Base-by-base conservation (phyloP, 306 rosid genomes). In the Corylus heterophylla region DNA sequence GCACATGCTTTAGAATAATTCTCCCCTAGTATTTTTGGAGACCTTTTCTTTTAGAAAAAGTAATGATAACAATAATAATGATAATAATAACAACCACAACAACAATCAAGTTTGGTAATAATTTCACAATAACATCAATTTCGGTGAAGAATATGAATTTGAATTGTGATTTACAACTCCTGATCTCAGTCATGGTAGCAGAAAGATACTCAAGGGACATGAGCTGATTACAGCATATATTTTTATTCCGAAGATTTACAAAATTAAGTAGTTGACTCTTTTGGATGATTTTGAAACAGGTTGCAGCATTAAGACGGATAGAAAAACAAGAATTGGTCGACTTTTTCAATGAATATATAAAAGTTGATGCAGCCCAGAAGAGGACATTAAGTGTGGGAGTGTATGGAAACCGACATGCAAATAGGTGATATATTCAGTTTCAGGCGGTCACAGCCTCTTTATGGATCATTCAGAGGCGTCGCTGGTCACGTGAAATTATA, bases 401-500 rank as follows among this genome's bases (percentile, higher is more conserved):
- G 35, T 94, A 89, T 52, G 99, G 98, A 82, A 95, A 84, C 66
- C 87, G 76, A 14, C 98, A 95, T 85, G 64, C 89, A 76, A 85
- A 93, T 95, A 17, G 96, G 93, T 73, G 79, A 95, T 56, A 82
- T 95, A 62, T 91, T 88, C 83, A 52, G 83, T 80, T 93, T 95
- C 92, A 90, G 91, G 81, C 85, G 86, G 84, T 91, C 98, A 18
- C 91, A 85, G 62, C 71, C 99, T 70, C 97, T 95, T 74, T 93
- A 91, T 86, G 96, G 96, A 81, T 93, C 97, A 50, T 90, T 93
- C 82, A 93, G 88, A 85, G 98, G 96, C 82, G 89, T 82, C 56
- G 69, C 76, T 18, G 92, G 90, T 77, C 88, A 90, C 81, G 83
- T 88, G 89, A 95, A 91, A 87, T 83, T 92, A 80, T 95, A 91